These are phyloP conservation scores for Chlorella sorokiniana DNA, from an alignment of 139 green algal genomes.

Conservation along the genomic window DNA sequence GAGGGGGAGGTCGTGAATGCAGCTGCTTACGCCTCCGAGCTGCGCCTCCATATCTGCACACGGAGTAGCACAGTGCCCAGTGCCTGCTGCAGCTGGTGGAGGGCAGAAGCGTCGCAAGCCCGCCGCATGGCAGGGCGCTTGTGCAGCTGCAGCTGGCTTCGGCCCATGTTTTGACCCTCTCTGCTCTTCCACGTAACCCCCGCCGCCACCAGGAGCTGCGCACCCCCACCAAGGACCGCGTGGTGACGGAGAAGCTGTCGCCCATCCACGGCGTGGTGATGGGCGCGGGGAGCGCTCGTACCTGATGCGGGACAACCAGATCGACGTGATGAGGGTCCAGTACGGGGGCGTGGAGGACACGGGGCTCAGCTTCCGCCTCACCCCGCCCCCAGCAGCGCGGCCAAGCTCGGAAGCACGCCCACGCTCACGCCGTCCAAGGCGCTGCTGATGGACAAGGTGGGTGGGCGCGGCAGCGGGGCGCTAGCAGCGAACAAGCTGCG, in stretches of 20 bases:
- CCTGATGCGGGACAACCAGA: constrained; percentile 70
- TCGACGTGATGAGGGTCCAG: constrained; percentile 91
- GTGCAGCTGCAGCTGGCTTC: too few species aligned
- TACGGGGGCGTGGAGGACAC: constrained; percentile 69
- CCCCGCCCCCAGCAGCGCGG: constrained; percentile 15
- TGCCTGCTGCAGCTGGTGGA: too few species aligned
- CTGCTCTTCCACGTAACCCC: background rate
- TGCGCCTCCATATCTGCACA: too few species aligned
- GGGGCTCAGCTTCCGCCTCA: constrained; percentile 46
- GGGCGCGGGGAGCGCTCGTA: constrained; percentile 78
- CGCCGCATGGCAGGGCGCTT: too few species aligned
- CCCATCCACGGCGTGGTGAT: constrained; percentile 59
- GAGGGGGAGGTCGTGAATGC: too few species aligned
- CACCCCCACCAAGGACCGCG: constrained; percentile 44
- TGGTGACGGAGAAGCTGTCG: constrained; percentile 35
- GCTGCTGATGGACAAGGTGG: constrained; percentile 63
- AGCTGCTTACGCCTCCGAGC: too few species aligned
- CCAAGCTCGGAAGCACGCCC: constrained; percentile 7
- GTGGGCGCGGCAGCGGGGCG: background rate
- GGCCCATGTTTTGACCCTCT: background rate
- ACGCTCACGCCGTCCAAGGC: constrained; percentile 58
- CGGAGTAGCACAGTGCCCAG: too few species aligned
- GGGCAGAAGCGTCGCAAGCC: too few species aligned
- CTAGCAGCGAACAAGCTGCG: background rate
- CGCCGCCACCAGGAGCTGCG: constrained; percentile 38